These are phyloP conservation scores for Cyanidioschyzon merolae DNA, from an alignment of 23 red algal species.

Conservation along the genomic window DNA sequence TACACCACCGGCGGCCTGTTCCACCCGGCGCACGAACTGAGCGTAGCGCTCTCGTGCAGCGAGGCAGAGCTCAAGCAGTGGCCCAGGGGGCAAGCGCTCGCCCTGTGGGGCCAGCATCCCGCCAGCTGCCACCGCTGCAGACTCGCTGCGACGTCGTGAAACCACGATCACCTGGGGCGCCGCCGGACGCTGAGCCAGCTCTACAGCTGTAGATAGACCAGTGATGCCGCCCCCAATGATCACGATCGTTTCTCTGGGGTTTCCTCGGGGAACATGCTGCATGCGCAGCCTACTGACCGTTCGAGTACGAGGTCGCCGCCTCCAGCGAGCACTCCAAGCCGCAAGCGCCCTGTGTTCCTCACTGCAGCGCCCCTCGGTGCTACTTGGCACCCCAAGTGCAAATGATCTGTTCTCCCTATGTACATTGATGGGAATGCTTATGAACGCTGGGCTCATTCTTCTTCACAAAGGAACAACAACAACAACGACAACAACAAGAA, in stretches of 20 bases:
- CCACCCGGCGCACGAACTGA: constrained; percentile 27
- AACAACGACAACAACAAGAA: too few species aligned
- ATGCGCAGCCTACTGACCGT: too few species aligned
- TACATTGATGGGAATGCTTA: too few species aligned
- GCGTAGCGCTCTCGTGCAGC: constrained; percentile 45
- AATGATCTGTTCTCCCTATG: too few species aligned
- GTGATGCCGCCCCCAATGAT: constrained; percentile 64
- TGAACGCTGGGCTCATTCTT: too few species aligned
- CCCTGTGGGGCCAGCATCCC: constrained; percentile 89
- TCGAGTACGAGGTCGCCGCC: too few species aligned
- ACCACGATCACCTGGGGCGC: constrained; percentile 39
- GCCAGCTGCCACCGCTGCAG: constrained; percentile 58
- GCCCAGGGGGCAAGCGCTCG: constrained; percentile 32
- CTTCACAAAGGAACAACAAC: too few species aligned
- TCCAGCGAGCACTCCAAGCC: too few species aligned
- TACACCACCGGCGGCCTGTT: background rate
- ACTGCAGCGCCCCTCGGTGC: too few species aligned
- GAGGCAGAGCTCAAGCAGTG: constrained; percentile 32
- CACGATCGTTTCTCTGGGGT: constrained; percentile 29
- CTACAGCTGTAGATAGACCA: constrained; percentile 67
- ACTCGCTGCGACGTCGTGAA: constrained; percentile 16
- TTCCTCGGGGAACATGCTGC: too few species aligned
- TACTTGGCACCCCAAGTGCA: too few species aligned
- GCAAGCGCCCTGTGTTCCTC: too few species aligned
- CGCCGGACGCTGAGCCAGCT: constrained; percentile 43